These are phyloP conservation scores for Stropharia rugosoannulata DNA, from an alignment of 768 basidiomycete species.

Conservation along the genomic window DNA sequence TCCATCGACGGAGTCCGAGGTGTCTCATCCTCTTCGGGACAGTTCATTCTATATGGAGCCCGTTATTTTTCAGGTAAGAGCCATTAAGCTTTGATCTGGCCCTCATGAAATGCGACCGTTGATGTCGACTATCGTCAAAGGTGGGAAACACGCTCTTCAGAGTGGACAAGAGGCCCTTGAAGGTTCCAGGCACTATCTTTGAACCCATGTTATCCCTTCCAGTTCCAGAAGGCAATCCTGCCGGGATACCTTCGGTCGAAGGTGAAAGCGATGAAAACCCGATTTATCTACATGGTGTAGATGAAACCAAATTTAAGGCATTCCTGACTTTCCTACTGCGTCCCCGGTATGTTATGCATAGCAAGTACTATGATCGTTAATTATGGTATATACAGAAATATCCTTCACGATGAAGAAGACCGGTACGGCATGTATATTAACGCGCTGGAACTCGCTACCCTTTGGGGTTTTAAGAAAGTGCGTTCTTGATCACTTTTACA, in stretches of 20 bases:
- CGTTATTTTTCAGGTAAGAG: conserved; percentile 1
- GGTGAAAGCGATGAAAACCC: conserved; percentile 2
- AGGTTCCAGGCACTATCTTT: conserved; percentile 8
- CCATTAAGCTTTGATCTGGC: too few relatives aligned
- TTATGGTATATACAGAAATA: not conserved
- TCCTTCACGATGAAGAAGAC: not conserved
- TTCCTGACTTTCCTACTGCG: not conserved
- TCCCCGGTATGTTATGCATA: not conserved
- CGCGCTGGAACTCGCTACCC: conserved; percentile 3
- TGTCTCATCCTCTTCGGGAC: not conserved
- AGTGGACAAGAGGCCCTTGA: conserved; percentile 5
- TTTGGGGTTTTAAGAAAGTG: conserved; percentile 5
- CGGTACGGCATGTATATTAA: not conserved
- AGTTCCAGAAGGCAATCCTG: not conserved
- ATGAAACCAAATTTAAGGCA: not conserved
- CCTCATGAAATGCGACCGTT: not conserved
- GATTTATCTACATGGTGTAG: not conserved
- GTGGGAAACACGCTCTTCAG: conserved; percentile 9
- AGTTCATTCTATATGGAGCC: not conserved
- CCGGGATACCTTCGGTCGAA: not conserved
- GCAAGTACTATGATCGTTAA: not conserved
- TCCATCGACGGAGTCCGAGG: too few relatives aligned
- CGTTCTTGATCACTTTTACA: not conserved
- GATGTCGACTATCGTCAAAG: not conserved
- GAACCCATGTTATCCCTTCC: conserved; percentile 4